Conservation (phyloP, 106 monocot species). For the Iris macrosiphon region DNA sequence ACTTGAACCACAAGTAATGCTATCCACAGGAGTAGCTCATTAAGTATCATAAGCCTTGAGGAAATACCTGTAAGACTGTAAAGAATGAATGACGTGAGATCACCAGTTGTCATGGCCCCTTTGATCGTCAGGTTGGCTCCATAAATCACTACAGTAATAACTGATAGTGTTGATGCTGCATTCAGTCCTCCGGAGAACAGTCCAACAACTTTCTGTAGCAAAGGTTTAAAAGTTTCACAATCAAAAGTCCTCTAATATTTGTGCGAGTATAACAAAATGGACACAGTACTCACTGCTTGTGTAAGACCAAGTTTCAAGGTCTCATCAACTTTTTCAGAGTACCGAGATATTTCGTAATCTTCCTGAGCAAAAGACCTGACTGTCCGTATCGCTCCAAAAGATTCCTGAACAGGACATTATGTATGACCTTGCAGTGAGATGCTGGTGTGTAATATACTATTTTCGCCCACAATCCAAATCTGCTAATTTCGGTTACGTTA, state of each 20-base stretch:
- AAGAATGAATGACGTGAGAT: conserved; percentile 94
- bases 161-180: conserved; percentile 88
- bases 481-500: no score
- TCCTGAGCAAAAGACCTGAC: conserved; percentile 98
- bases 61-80: conserved; percentile 90
- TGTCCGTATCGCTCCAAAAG: conserved; percentile 96
- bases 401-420: conserved; percentile 67
- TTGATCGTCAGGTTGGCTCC: conserved; percentile 87
- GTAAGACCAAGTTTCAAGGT: conserved; percentile 94
- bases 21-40: no score
- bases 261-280: conserved; percentile 1
- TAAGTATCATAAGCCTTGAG: neutral
- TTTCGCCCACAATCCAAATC: no score
- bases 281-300: conserved; percentile 80
- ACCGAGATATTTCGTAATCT: conserved; percentile 75
- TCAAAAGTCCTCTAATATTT: neutral
- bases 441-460: no score
- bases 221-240: neutral
- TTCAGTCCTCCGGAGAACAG: conserved; percentile 86
- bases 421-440: no score
- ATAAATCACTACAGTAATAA: conserved; percentile 78
- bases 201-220: conserved; percentile 59
- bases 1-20: no score
- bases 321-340: conserved; percentile 89
- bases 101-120: conserved; percentile 87